Conservation (phyloP, 2,329 filamentous ascomycete species). For the Knoxdaviesia capensis region DNA sequence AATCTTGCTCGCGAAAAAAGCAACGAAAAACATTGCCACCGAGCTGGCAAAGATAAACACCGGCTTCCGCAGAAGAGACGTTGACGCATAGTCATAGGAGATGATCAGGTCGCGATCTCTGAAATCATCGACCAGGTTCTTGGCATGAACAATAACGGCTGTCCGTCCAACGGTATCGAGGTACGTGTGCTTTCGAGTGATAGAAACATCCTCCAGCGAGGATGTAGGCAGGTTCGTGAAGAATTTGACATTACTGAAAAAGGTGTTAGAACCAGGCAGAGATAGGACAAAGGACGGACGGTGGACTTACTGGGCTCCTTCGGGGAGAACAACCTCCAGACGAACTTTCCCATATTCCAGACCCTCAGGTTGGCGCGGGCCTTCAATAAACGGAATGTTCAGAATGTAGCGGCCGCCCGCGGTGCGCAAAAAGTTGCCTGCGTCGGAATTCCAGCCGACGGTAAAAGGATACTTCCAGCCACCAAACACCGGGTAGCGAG, state of each 20-base stretch:
- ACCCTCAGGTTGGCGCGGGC: constrained; percentile 69
- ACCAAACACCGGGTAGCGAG: constrained; percentile 88
- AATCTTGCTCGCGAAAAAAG: constrained; percentile 58
- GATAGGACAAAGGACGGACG: background rate
- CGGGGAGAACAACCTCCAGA: constrained; percentile 69
- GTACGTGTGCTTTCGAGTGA: constrained; percentile 64
- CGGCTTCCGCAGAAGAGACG: constrained; percentile 67
- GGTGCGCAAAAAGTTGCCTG: constrained; percentile 54
- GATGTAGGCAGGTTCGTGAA: constrained; percentile 48
- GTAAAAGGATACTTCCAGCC: constrained; percentile 98
- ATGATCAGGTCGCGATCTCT: constrained; percentile 69
- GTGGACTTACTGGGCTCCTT: constrained; percentile 59
- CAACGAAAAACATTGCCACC: constrained; percentile 51
- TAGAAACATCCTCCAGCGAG: constrained; percentile 34
- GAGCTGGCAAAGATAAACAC: constrained; percentile 58
- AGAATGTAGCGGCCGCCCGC: constrained; percentile 57
- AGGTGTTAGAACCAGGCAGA: constrained; percentile 11
- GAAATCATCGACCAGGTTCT: constrained; percentile 80
- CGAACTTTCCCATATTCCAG: constrained; percentile 68
- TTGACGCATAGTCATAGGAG: constrained; percentile 65
- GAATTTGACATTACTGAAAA: constrained; percentile 56
- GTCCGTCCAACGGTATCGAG: constrained; percentile 87
- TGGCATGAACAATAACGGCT: constrained; percentile 55
- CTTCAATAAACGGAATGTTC: constrained; percentile 83
- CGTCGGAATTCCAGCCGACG: constrained; percentile 83